These are phyloP conservation scores for Trametes versicolor DNA, from an alignment of 1,284 basidiomycete genomes.

Conservation along the genomic window DNA sequence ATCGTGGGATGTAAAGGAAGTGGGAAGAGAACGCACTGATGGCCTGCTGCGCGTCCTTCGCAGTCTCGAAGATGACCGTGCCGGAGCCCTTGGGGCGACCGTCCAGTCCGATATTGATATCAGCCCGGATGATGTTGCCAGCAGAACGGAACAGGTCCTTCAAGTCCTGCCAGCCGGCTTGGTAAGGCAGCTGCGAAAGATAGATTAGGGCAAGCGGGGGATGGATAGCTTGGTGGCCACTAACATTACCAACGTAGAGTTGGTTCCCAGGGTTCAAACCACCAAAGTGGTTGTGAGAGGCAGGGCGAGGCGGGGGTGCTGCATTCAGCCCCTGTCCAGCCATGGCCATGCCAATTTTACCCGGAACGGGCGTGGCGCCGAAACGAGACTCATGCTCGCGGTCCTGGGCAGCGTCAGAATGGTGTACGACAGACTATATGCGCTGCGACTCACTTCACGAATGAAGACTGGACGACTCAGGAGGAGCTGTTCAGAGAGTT, in stretches of 20 bases:
- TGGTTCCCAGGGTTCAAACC: constrained; percentile 83
- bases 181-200: constrained; percentile 84
- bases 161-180: constrained; percentile 98
- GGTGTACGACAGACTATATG: neutral
- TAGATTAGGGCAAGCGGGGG: neutral
- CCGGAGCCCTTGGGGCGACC: constrained; percentile 95
- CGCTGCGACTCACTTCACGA: constrained; percentile 15
- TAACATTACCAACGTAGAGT: constrained; percentile 91
- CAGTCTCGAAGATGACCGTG: constrained; percentile 93
- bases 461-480: constrained; percentile 96
- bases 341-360: constrained; percentile 93
- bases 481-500: constrained; percentile 88
- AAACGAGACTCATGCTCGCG: constrained; percentile 96
- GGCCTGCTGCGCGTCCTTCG: constrained; percentile 91
- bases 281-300: constrained; percentile 78
- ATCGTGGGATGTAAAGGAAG: neutral
- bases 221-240: constrained; percentile 39
- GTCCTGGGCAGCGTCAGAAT: constrained; percentile 66
- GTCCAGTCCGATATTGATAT: constrained; percentile 92
- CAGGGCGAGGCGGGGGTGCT: constrained; percentile 76
- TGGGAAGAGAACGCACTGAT: constrained; percentile 69
- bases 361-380: constrained; percentile 91
- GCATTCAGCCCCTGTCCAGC: constrained; percentile 82
- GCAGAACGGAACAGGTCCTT: constrained; percentile 97
- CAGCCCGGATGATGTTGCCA: constrained; percentile 93